These are phyloP conservation scores for Starmerella bacillaris DNA, from an alignment of 805 yeast species.

Conservation along the genomic window DNA sequence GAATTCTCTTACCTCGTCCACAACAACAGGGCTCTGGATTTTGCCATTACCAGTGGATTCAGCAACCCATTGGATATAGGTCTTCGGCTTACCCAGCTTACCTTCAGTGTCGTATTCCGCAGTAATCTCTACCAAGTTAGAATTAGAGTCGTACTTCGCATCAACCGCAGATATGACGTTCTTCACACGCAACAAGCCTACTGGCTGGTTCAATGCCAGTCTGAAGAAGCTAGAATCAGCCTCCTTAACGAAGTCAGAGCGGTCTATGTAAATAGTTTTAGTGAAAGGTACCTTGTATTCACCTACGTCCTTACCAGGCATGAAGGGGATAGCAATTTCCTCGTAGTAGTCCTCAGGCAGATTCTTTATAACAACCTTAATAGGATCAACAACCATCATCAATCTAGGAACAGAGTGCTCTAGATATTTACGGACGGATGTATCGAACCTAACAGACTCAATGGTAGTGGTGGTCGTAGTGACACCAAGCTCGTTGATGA, in stretches of 20 bases:
- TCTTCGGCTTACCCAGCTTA: constrained; percentile 61
- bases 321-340: constrained; percentile 62
- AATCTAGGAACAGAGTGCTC: constrained; percentile 87
- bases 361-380: constrained; percentile 67
- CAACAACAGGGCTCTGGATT: constrained; percentile 44
- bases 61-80: constrained; percentile 94
- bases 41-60: constrained; percentile 38
- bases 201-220: constrained; percentile 83
- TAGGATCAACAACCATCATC: constrained; percentile 81
- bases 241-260: constrained; percentile 62
- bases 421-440: constrained; percentile 67
- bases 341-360: constrained; percentile 58
- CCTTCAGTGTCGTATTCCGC: constrained; percentile 60
- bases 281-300: constrained; percentile 60
- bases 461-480: constrained; percentile 86
- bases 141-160: constrained; percentile 43
- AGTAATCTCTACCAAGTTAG: constrained; percentile 50
- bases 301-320: constrained; percentile 71
- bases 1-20: constrained; percentile 70
- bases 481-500: constrained; percentile 89
- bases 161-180: constrained; percentile 55
- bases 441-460: constrained; percentile 77
- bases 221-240: constrained; percentile 64
- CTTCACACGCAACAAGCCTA: constrained; percentile 86
- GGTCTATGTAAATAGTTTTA: constrained; percentile 65